Evolutionary conservation across 805 yeast genomes (phyloP), one percentile per base, ranked within the genome.

Genomic region (Metschnikowia similis): DNA sequence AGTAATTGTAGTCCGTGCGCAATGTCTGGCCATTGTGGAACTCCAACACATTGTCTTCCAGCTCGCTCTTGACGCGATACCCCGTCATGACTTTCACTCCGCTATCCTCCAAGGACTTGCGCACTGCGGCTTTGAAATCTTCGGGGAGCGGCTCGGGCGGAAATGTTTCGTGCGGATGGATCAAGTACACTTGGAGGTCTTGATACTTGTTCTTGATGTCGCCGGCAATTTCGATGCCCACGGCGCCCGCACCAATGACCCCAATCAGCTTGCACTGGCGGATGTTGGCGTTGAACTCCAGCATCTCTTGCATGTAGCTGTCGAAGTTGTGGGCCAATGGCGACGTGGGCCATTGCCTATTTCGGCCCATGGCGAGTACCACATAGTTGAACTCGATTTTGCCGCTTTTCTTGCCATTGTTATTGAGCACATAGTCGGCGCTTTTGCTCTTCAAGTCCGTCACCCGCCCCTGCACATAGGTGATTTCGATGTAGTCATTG

Each of bases 301-400:
- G 45, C 81, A 80, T 78, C 54, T 80, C 84, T 16, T 60, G 50
- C 28, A 71, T 49, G 54, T 66, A 79, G 7, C 58, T 60, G 14
- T 66, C 66, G 45, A 58, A 63, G 10, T 74, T 72, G 41, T 54
- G 56, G 0, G 75, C 81, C n/a, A 65, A 57, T 2, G 83, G 84
- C 34, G 79, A 78, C 35, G 77, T 72, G 11, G 84, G 84, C 81
- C 82, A 79, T 38, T 66, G 64, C 52, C 84, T 64, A 47, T 77
- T 66, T 58, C 83, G 65, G 1, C 84, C 84, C 2, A 77, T 62
- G 5, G 82, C 79, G 47, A 70, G 58, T 9, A 79, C 64, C 17
- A 71, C 74, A 53, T 75, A 79, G 53, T 80, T 81, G 58, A 78
- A 80, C 8, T 62, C 58, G 40, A 70, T 58, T 6, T 8, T 32